Base-by-base conservation (phyloP, 2,329 filamentous ascomycete species). In the Trichoderma harzianum region DNA sequence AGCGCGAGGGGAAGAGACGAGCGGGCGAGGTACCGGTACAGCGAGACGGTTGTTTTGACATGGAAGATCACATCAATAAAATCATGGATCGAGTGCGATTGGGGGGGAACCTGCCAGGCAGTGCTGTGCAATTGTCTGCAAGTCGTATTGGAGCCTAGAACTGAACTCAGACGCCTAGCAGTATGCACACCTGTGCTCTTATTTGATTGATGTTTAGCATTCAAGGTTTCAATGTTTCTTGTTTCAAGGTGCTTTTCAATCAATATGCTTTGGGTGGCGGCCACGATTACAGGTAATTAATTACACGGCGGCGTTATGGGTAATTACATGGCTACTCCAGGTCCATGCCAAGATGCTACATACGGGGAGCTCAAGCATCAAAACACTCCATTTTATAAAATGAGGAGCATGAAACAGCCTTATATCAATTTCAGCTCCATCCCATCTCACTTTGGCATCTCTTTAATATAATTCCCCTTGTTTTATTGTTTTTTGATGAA, bases 11-110 rank as follows among this genome's bases (percentile, higher is more conserved):
- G 43, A 61, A 57, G 57, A 57, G 16, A 43, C 28, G 24, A 58
- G 43, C 55, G 30, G n/a, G 21, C 14, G 28, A 69, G 16, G 70
- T 72, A 72, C 70, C 32, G 32, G 57, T 69, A 72, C 70, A 58
- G 43, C 8, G 53, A 12, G 30, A 21, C 60, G 24, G 34, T n/a
- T 57, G 69, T n/a, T 70, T 58, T 65, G 28, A 32, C 30, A n/a
- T 60, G 16, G 30, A 34, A 21, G 36, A 57, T 47, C 28, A 63
- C 51, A 34, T 32, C 61, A 39, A 43, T 43, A 12, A 32, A 10
- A 34, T 5, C 14, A 28, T 53, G 21, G 47, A 53, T 53, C 47
- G 47, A 53, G 60, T 58, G 51, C 61, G 51, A 39, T 36, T 62
- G 57, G 39, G 58, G 53, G 53, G 12, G 39, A 39, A n/a, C 28